phyloP scores from a whole-genome alignment of 75 land plant genomes.

The Pinus taeda region DNA sequence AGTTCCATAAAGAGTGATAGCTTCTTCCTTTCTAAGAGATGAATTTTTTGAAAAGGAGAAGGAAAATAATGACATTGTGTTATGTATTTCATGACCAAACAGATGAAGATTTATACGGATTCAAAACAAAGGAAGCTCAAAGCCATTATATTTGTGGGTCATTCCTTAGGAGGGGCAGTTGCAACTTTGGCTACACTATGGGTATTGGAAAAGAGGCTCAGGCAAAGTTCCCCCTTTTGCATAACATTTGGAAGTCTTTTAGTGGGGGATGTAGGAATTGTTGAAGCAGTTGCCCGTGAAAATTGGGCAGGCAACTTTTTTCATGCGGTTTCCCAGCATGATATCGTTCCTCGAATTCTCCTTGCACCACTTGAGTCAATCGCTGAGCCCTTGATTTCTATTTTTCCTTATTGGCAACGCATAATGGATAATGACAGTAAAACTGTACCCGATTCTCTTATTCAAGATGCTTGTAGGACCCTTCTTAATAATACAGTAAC shows the following conservation, averaged over 20 bases:
- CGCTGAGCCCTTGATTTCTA: constrained; percentile 15
- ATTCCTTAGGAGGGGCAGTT: constrained; percentile 5
- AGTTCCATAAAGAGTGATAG: too few relatives aligned
- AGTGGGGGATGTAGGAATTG: background rate
- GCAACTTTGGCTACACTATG: background rate
- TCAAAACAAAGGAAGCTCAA: background rate
- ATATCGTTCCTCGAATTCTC: constrained; percentile 50
- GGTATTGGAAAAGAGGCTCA: background rate
- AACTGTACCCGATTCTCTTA: background rate
- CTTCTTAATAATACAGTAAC: too few relatives aligned
- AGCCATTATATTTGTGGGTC: background rate
- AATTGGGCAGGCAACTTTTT: constrained; percentile 1
- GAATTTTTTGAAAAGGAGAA: too few relatives aligned
- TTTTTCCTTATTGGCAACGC: constrained; percentile 16
- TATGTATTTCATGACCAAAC: background rate
- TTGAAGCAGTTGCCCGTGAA: background rate
- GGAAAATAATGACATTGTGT: too few relatives aligned
- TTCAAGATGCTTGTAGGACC: constrained; percentile 5
- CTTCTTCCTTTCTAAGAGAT: too few relatives aligned
- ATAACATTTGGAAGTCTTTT: background rate
- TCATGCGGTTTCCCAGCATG: constrained; percentile 15
- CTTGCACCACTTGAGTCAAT: constrained; percentile 44
- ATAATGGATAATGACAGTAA: too few relatives aligned
- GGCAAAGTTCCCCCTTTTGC: background rate
- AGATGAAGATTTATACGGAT: background rate